These are phyloP conservation scores for Boletales sp. DNA, from an alignment of 768 basidiomycete species.

Conservation along the genomic window DNA sequence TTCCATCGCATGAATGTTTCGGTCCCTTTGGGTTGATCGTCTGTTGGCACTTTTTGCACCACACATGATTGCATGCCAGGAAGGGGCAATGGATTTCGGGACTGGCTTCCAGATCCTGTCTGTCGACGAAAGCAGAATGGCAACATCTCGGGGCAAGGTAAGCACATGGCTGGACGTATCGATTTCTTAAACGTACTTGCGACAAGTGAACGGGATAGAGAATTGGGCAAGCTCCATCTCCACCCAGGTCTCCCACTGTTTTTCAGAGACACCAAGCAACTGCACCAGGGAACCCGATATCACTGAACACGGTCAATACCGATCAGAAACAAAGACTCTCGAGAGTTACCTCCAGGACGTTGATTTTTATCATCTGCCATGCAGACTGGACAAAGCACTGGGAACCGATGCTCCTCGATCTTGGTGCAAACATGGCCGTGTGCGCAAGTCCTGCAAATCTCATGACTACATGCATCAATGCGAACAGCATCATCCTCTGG, in stretches of 20 bases:
- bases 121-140: slow-evolving; percentile 49
- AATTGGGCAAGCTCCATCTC: slow-evolving; percentile 45
- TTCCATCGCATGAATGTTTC: slow-evolving; percentile 56
- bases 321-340: background rate
- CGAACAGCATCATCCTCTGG: slow-evolving; percentile 41
- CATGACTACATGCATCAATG: slow-evolving; percentile 45
- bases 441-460: slow-evolving; percentile 53
- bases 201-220: slow-evolving; percentile 44
- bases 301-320: slow-evolving; percentile 23
- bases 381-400: slow-evolving; percentile 60
- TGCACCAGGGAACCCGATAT: slow-evolving; percentile 37
- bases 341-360: slow-evolving; percentile 29
- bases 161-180: background rate
- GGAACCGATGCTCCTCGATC: slow-evolving; percentile 52
- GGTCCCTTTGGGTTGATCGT: slow-evolving; percentile 30
- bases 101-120: slow-evolving; percentile 38
- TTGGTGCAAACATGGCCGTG: slow-evolving; percentile 40
- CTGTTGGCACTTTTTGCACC: slow-evolving; percentile 61
- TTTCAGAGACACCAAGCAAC: slow-evolving; percentile 42
- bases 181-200: slow-evolving; percentile 35
- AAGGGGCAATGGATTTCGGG: slow-evolving; percentile 49
- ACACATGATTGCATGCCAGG: slow-evolving; percentile 44
- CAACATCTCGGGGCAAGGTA: slow-evolving; percentile 40
- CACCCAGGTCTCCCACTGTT: slow-evolving; percentile 39
- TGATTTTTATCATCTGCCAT: slow-evolving; percentile 30